A percentile compares a stretch with the other conserved stretches of the same genome.
These are phyloP conservation scores for Fusarium metavorans DNA, from an alignment of 2,329 filamentous ascomycete genomes.

Conservation along the genomic window DNA sequence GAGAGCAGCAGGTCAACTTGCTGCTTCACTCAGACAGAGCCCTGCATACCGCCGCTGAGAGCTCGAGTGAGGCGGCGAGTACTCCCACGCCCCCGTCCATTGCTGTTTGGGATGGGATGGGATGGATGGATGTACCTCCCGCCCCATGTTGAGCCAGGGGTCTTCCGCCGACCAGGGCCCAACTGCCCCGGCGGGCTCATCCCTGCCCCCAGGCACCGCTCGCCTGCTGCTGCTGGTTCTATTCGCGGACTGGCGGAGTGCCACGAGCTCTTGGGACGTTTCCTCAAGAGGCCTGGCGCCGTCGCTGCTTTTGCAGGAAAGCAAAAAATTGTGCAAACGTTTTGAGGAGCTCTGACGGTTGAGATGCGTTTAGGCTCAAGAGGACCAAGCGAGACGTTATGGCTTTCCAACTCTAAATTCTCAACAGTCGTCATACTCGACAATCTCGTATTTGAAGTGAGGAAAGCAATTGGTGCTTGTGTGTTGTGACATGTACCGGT, in stretches of 20 bases:
- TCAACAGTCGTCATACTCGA: background rate
- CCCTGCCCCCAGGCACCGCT: constrained; percentile 25
- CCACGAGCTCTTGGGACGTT: constrained; percentile 12
- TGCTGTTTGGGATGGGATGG: constrained; percentile 3
- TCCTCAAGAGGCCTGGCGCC: background rate
- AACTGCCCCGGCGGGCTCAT: constrained; percentile 26
- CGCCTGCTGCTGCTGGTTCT: constrained; percentile 12
- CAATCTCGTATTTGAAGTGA: background rate
- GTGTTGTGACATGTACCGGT: constrained; percentile 13
- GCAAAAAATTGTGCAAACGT: background rate
- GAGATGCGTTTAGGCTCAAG: background rate
- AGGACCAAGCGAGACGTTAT: background rate
- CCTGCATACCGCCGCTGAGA: constrained; percentile 15
- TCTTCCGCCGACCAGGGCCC: constrained; percentile 23
- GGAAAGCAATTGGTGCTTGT: background rate
- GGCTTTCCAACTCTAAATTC: background rate
- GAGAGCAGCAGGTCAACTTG: constrained; percentile 22
- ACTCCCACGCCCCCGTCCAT: constrained; percentile 12
- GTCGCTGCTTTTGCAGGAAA: constrained; percentile 6
- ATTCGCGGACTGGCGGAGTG: constrained; percentile 17
- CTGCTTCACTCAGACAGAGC: constrained; percentile 16
- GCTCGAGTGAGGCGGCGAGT: constrained; percentile 28
- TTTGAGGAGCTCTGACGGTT: background rate
- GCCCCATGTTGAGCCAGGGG: constrained; percentile 39
- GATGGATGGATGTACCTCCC: background rate